Percentiles rank a stretch among this genome's conserved stretches.
These are phyloP conservation scores for Moelleriella libera DNA, from an alignment of 2,329 filamentous ascomycete species.

Conservation along the genomic window DNA sequence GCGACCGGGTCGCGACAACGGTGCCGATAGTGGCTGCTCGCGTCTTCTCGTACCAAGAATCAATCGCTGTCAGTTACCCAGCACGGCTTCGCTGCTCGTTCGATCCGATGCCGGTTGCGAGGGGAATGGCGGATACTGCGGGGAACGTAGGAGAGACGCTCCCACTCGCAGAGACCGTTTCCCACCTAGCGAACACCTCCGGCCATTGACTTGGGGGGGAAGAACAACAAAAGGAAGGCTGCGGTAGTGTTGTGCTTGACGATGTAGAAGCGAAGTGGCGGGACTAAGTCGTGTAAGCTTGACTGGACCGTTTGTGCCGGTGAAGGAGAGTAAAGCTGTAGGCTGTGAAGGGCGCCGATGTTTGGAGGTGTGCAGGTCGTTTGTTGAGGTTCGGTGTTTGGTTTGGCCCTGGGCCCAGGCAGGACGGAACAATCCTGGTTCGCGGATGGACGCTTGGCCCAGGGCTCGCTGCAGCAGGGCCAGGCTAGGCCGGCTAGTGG, in stretches of 20 bases:
- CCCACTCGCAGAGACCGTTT: constrained; percentile 43
- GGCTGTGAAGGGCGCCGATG: neutral
- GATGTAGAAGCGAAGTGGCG: too few relatives aligned
- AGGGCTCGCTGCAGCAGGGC: too few relatives aligned
- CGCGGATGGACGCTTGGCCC: too few relatives aligned
- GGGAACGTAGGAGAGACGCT: constrained; percentile 26
- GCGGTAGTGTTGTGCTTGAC: neutral
- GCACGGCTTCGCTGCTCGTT: neutral
- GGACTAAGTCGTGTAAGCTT: too few relatives aligned
- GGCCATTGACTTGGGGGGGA: constrained; percentile 36
- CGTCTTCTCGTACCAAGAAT: neutral
- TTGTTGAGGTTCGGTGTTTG: neutral
- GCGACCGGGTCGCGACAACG: too few relatives aligned
- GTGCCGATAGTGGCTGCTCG: too few relatives aligned
- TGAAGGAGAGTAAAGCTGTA: neutral
- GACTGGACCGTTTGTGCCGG: neutral
- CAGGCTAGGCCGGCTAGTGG: neutral
- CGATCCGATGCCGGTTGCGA: constrained; percentile 6
- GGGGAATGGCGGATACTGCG: constrained; percentile 33
- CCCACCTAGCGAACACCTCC: constrained; percentile 38
- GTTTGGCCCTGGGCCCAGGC: neutral
- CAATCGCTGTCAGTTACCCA: neutral
- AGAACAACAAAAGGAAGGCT: constrained; percentile 4
- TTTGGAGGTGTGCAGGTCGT: neutral
- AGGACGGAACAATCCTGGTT: neutral